Base-by-base conservation (phyloP, 2,329 filamentous ascomycete species). In the Aspergillus sp. region DNA sequence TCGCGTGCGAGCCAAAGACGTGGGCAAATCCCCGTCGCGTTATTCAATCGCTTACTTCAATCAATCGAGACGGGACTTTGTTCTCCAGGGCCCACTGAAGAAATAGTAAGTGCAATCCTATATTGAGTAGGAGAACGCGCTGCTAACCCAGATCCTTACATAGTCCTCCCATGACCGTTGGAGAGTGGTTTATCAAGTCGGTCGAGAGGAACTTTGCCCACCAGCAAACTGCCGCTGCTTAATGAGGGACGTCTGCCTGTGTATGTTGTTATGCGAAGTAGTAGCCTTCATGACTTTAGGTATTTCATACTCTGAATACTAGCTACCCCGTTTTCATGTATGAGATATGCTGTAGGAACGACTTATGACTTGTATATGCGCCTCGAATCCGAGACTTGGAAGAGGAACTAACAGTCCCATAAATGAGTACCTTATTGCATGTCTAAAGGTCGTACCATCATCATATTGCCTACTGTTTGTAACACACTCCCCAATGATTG, bases 21-120 rank as follows among this genome's bases (percentile, higher is more conserved):
- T 44, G 13, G 50, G 45, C 23, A 21, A 43, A 6, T 52, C 50
- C 23, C 50, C 50, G 1, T 31, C 21, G 19, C 44, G 50, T 2
- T 52, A 52, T n/a, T 52, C 50, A 5, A 48, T 52, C 21, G 50
- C 50, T 10, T 52, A 52, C 23, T 52, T 52, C n/a, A 52, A 52
- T 20, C 21, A 31, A 5, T 34, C 21, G 3, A 32, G 50, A 20
- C 21, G 36, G 2, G 45, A 47, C 10, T 47, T 47, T 38, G 19
- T 52, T 10, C 34, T 52, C 14, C 50, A 52, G 17, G 50, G 50
- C 5, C 50, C 50, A 0, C 11, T 34, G 45, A 47, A 52, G 45
- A 52, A 47, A 36, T 52, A 52, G 50, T 52, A 47, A 14, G 49
- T 47, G 17, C 5, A 13, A 10, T 38, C 38, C 19, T 43, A 44